Evolutionary conservation across 495 filamentous ascomycete species (phyloP).

Genomic region (Lophiotrema nucula): DNA sequence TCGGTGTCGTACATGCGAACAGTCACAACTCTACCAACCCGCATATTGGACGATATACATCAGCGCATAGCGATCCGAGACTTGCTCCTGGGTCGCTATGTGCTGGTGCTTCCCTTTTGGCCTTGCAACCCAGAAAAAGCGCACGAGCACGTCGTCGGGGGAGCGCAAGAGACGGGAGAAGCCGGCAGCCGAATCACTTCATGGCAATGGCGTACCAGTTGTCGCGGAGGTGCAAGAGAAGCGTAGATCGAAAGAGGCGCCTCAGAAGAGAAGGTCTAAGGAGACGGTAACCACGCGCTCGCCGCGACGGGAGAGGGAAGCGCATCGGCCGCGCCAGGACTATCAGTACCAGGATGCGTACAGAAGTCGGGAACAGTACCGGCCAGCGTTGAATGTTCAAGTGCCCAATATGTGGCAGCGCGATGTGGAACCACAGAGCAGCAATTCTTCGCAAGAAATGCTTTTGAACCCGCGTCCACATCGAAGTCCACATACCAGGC

Average conservation of each 20-base stretch:
- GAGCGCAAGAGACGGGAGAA: slow-evolving; percentile 30
- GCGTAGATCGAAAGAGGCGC: slow-evolving; percentile 21
- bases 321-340: slow-evolving; percentile 1
- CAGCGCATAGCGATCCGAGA: slow-evolving; percentile 22
- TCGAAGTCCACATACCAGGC: slow-evolving; percentile 25
- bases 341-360: slow-evolving; percentile 10
- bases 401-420: slow-evolving; percentile 28
- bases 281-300: slow-evolving; percentile 12
- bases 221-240: slow-evolving; percentile 27
- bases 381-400: slow-evolving; percentile 23
- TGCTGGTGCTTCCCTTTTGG: slow-evolving; percentile 33
- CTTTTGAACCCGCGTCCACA: slow-evolving; percentile 32
- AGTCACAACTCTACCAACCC: slow-evolving; percentile 19
- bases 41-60: slow-evolving; percentile 7
- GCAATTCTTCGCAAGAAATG: slow-evolving; percentile 27
- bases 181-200: slow-evolving; percentile 13
- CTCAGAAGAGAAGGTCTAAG: slow-evolving; percentile 14
- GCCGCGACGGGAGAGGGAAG: slow-evolving; percentile 17
- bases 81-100: slow-evolving; percentile 29
- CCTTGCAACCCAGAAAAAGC: slow-evolving; percentile 20
- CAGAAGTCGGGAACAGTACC: slow-evolving; percentile 18
- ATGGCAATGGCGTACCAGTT: slow-evolving; percentile 18
- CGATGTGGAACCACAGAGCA: slow-evolving; percentile 15
- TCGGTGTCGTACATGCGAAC: slow-evolving; percentile 19
- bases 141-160: slow-evolving; percentile 27